phyloP scores from a whole-genome alignment of 305 asterid genomes.

The Fraxinus nigra region DNA sequence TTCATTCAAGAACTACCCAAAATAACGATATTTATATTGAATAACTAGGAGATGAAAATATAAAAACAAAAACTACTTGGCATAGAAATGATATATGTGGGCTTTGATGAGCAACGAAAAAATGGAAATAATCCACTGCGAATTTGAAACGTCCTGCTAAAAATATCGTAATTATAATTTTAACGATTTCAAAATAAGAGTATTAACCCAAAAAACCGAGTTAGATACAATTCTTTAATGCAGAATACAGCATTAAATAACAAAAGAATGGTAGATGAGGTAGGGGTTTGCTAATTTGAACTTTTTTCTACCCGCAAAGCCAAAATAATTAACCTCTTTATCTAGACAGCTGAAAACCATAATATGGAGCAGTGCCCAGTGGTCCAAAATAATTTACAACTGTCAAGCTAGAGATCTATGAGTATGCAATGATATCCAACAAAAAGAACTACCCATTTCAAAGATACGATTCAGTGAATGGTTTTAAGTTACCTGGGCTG shows the following conservation, averaged over 20 bases:
- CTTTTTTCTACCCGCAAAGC: background rate
- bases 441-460: conserved; percentile 2
- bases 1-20: background rate
- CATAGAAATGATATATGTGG: background rate
- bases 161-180: background rate
- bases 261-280: background rate
- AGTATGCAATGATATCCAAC: background rate
- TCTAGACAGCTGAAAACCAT: background rate
- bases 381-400: background rate
- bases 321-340: background rate
- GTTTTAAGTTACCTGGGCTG: conserved; percentile 57
- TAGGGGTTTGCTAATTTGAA: background rate
- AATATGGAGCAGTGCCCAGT: background rate
- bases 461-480: background rate
- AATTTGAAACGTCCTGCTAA: background rate
- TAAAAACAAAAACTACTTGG: background rate
- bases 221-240: background rate
- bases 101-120: background rate
- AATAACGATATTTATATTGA: background rate
- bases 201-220: background rate
- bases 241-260: background rate
- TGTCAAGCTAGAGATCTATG: background rate
- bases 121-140: background rate
- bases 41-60: background rate
- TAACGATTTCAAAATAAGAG: background rate